phyloP scores from a whole-genome alignment of 495 filamentous ascomycete species.

The Cercophora samala region DNA sequence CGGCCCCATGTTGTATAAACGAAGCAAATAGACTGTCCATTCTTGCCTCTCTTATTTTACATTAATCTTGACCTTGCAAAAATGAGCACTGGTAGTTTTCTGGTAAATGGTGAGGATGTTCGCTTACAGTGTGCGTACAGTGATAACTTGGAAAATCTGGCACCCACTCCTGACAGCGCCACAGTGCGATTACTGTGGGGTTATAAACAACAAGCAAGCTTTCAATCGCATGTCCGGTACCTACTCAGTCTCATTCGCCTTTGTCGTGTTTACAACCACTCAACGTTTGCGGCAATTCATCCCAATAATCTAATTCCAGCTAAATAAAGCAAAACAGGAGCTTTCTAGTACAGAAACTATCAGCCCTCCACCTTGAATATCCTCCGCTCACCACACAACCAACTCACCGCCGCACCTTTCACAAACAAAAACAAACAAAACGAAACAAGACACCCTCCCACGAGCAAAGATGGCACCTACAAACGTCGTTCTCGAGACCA shows the following conservation, averaged over 20 bases:
- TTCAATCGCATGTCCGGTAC: not conserved
- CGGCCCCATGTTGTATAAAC: slow-evolving; percentile 3
- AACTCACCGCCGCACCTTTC: no score
- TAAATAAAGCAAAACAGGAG: not conserved
- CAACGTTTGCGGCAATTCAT: not conserved
- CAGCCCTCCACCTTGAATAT: no score
- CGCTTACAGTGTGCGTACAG: not conserved
- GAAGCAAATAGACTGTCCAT: not conserved
- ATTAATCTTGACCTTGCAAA: no score
- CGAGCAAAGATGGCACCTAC: not conserved
- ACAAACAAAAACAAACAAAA: no score
- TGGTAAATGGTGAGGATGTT: not conserved
- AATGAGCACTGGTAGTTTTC: not conserved
- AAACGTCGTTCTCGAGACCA: slow-evolving; percentile 14
- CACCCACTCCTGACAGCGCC: not conserved
- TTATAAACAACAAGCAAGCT: not conserved
- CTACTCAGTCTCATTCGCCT: not conserved
- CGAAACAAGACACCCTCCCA: no score
- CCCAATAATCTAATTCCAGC: not conserved
- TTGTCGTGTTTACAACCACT: not conserved
- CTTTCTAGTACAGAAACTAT: no score
- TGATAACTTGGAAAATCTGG: not conserved
- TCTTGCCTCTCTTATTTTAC: not conserved
- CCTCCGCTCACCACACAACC: not conserved
- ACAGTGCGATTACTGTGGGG: not conserved